phyloP scores from a whole-genome alignment of 1,139 yeast species.

The Magnusiomyces paraingens region DNA sequence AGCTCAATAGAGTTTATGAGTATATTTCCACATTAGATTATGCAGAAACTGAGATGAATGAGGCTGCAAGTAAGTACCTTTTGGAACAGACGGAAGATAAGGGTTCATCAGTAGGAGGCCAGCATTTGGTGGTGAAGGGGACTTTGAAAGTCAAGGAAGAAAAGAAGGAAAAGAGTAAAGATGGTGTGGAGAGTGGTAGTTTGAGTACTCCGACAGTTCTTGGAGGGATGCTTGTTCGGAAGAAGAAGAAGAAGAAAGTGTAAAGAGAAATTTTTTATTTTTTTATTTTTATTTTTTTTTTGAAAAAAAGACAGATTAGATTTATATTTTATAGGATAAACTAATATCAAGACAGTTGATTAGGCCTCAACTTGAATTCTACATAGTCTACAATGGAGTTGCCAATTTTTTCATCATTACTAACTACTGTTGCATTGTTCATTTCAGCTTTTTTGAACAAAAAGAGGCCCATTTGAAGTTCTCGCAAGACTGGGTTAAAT shows the following conservation, averaged over 20 bases:
- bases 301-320: no score
- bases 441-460: constrained; percentile 55
- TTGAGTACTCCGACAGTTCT: not conserved
- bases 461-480: constrained; percentile 49
- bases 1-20: constrained; percentile 5
- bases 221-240: constrained; percentile 3
- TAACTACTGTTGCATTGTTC: constrained; percentile 31
- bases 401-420: not conserved
- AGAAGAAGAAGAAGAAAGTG: constrained; percentile 3
- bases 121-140: no score
- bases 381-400: not conserved
- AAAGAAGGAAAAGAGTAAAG: not conserved
- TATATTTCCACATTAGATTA: constrained; percentile 6
- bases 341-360: not conserved
- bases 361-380: not conserved
- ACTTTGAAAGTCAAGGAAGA: not conserved
- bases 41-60: constrained; percentile 4
- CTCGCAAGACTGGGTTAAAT: constrained; percentile 33
- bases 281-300: no score
- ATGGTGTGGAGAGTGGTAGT: not conserved
- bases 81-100: not conserved
- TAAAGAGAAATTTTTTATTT: not conserved
- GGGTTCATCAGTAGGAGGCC: no score
- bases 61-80: constrained; percentile 1
- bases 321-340: not conserved